Evolutionary conservation across 192 early-diverging fungal species (phyloP), one percentile per base, ranked within the genome.

Genomic region (Geranomyces variabilis): DNA sequence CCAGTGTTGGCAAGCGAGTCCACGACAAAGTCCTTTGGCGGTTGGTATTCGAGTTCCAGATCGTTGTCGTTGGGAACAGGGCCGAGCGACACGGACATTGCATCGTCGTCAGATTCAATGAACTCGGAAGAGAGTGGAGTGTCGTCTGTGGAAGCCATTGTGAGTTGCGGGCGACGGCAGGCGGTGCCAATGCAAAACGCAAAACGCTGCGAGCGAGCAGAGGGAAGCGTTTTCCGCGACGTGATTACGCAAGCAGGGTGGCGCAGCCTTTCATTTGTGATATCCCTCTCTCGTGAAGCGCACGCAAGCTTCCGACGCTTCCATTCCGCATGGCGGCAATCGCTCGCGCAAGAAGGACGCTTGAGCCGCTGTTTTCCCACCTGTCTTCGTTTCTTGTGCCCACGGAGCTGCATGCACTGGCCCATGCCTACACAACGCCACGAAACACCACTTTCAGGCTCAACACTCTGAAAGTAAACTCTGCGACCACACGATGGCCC

Each of bases 41-140:
- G 66, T 56, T 68, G 46, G 9, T 68, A 68, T 19, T 55, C 51
- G 21, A 53, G 66, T 48, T 68, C 66, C 14, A 68, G 66, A 33
- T 68, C 66, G 17, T 68, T 48, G 47, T 66, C 64, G 13, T 7
- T 14, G 10, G 29, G 36, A 6, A 17, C 7, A 6, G 15, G 7
- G 19, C 24, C 51, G 7, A 24, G 51, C 17, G 51, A 8, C 7
- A 9, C 51, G 17, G 19, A n/a, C 51, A 53, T 53, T 7, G 24
- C 51, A 53, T 53, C 51, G 24, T 53, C 51, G n/a, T 53, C 51
- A 7, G 36, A 41, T 3, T 41, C 36, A 7, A 41, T 41, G 10
- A 41, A 41, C 36, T 41, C 36, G 36, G 36, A 41, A 10, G 36
- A 41, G 3, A 41, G 36, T 41, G 36, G 3, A 7, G 36, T 41